Evolutionary conservation across 371 early-diverging fungal species (phyloP), one percentile per base, ranked within the genome.

Genomic region (Lichtheimia ornata): DNA sequence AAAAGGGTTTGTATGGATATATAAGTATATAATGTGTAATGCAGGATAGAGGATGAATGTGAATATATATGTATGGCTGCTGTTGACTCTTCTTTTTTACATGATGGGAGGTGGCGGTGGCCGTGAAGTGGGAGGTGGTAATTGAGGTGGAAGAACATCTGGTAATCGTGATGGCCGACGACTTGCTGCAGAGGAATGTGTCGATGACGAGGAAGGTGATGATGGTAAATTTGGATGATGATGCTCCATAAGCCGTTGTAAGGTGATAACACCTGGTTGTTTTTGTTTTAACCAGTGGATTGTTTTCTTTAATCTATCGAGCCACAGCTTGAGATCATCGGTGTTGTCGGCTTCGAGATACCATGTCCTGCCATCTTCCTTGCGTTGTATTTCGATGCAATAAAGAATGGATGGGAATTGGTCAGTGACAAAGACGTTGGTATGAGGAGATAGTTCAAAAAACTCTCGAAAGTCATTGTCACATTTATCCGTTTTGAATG

Each of bases 381-480:
- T 71, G 52, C 63, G 72, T 17, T 59, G 59, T 12, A 77, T 65
- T 50, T 77, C 77, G 11, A 77, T 61, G 22, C 74, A 74, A 20
- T 67, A 72, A 0, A 65, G 58, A 4, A 59, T 67, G 9, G 65
- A 65, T 11, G 65, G 35, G 24, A 77, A 62, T n/a, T 65, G 68
- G 55, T 77, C 74, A n/a, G 77, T 73, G 5, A 72, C 72, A 56
- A 70, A 73, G 14, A 68, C 70, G 45, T 72, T 59, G 6, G 77
- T 73, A n/a, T 66, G 35, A 5, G 57, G 53, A 17, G 64, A 69
- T 17, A 77, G 22, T 45, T 71, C 72, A 28, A 73, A 60, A 45
- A 73, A 77, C 28, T 73, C 72, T 3, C 74, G 64, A 25, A 67
- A 77, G 25, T 51, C 41, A 1, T 42, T n/a, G 9, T 57, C 61